Evolutionary conservation across 495 filamentous ascomycete genomes (phyloP), one percentile per base, ranked within the genome.

Genomic region (Annulohypoxylon stygium): DNA sequence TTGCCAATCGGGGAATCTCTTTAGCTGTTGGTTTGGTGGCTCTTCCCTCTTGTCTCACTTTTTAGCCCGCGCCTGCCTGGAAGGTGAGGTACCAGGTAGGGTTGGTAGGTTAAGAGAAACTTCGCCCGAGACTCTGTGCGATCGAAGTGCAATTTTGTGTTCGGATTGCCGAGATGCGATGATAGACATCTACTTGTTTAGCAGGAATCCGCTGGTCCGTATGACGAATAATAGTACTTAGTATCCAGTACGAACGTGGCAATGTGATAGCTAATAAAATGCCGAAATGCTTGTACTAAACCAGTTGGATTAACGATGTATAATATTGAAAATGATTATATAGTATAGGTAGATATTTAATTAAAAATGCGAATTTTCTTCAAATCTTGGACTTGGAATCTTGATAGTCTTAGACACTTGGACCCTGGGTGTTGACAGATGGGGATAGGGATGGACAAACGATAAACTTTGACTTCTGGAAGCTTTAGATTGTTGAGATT

Each of bases 181-280:
- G 61, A 58, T 25, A 51, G 67, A 25, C 11, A 41, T 43, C 45
- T 65, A 18, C 33, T 65, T 59, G 41, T 26, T 64, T 36, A 58
- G 50, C 59, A 51, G 61, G 12, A 57, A 34, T 26, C 41, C 66
- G 58, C 41, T 62, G 54, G 45, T 16, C 61, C n/a, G 62, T 61
- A 71, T 61, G 62, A 62, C 62, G 37, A 50, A 53, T 47, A 23
- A 23, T 23, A 23, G 20, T 23, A 23, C 20, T 23, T 1, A 8
- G 37, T 14, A 39, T 36, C 16, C 25, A 16, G 14, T 54, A 45
- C 4, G 39, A 39, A 70, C 67, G 67, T 70, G 60, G 67, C 67
- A 64, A 36, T 59, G 67, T 50, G 67, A 63, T 16, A 63, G 18
- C 69, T 67, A 39, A 14, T 67, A 36, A 16, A 71, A 66, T 34